These are phyloP conservation scores for Metarhizium humberi DNA, from an alignment of 2,329 filamentous ascomycete genomes.

Conservation along the genomic window DNA sequence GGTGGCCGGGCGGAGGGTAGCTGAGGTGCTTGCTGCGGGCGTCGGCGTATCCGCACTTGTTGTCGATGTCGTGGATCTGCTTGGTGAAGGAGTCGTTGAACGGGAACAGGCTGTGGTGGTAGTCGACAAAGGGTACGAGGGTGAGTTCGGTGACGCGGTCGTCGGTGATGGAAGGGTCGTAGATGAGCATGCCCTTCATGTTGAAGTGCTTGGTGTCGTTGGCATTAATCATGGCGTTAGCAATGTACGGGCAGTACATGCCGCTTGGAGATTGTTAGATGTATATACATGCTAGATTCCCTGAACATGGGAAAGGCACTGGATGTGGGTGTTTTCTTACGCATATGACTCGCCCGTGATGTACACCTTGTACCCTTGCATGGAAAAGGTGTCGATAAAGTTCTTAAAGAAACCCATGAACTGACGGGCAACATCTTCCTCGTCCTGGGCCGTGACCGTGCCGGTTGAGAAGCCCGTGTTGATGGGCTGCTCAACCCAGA, in stretches of 20 bases:
- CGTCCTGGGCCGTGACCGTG: conserved; percentile 50
- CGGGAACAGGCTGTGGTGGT: conserved; percentile 51
- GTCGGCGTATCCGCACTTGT: conserved; percentile 48
- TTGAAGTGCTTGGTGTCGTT: conserved; percentile 57
- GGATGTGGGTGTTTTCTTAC: background rate
- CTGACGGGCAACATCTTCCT: conserved; percentile 58
- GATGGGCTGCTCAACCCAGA: conserved; percentile 65
- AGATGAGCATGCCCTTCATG: conserved; percentile 57
- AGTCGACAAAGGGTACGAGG: conserved; percentile 47
- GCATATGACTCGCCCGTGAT: conserved; percentile 63
- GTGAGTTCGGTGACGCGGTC: conserved; percentile 36
- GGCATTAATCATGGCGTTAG: conserved; percentile 57
- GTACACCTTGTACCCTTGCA: conserved; percentile 61
- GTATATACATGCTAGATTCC: background rate
- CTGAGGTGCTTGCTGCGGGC: conserved; percentile 49
- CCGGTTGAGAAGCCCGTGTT: conserved; percentile 62
- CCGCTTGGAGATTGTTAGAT: conserved; percentile 24
- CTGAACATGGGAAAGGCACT: too few species aligned
- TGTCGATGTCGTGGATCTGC: conserved; percentile 21
- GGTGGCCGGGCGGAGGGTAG: conserved; percentile 52
- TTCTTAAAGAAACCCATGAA: conserved; percentile 74
- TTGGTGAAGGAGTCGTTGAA: conserved; percentile 28
- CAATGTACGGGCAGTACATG: conserved; percentile 58
- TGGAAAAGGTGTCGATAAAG: conserved; percentile 59
- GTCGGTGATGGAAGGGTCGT: conserved; percentile 54